Evolutionary conservation across 306 rosid genomes (phyloP).

Genomic region (Carpinus viminea): DNA sequence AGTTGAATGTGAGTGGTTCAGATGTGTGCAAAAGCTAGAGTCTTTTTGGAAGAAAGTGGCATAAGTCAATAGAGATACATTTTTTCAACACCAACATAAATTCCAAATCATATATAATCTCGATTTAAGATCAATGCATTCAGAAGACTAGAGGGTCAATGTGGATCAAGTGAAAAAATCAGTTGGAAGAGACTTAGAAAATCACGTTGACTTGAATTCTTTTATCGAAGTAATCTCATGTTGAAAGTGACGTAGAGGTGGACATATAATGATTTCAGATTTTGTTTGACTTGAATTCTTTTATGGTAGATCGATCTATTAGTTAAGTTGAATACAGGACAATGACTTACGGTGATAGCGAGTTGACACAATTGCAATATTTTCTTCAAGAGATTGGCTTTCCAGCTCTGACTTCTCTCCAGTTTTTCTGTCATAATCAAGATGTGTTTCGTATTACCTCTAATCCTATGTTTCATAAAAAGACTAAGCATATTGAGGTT

Average conservation of each 20-base stretch:
- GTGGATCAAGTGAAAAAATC: neutral
- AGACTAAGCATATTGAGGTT: no score
- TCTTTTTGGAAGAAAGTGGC: neutral
- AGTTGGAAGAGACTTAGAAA: conserved; percentile 3
- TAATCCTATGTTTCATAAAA: no score
- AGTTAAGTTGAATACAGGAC: no score
- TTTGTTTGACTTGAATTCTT: neutral
- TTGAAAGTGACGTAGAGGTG: neutral
- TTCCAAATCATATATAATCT: neutral
- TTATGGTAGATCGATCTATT: no score
- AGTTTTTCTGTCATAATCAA: no score
- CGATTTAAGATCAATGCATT: neutral
- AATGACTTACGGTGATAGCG: no score
- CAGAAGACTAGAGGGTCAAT: neutral
- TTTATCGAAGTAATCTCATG: neutral
- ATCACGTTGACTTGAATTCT: neutral
- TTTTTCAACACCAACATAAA: neutral
- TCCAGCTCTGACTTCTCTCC: no score
- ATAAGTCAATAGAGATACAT: neutral
- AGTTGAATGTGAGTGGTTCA: neutral
- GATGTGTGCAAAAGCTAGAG: neutral
- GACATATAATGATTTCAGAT: neutral
- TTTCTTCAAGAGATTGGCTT: no score
- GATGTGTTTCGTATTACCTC: no score
- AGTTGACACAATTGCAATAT: no score